These are phyloP conservation scores for Ephemerocybe angulata DNA, from an alignment of 768 basidiomycete genomes.

Conservation along the genomic window DNA sequence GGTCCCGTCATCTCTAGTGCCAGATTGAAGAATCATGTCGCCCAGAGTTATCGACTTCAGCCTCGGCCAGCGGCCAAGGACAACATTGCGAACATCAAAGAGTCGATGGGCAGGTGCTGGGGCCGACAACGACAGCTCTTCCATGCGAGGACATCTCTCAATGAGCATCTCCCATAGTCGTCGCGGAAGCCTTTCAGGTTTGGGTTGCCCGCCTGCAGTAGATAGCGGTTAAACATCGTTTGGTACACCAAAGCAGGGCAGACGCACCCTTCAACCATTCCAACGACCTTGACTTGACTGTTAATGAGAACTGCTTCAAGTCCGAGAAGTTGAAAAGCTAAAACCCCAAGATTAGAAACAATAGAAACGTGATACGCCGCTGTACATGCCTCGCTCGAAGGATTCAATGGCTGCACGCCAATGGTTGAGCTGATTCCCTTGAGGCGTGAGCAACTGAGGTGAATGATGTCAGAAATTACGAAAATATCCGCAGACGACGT, in stretches of 20 bases:
- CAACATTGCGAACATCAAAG: conserved; percentile 35
- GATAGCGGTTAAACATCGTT: conserved; percentile 1
- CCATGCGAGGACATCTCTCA: conserved; percentile 35
- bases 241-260: neutral
- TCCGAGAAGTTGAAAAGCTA: conserved; percentile 36
- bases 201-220: conserved; percentile 29
- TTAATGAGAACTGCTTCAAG: conserved; percentile 29
- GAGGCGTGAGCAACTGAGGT: conserved; percentile 31
- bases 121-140: conserved; percentile 33
- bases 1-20: conserved; percentile 19
- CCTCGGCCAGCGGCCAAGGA: conserved; percentile 34
- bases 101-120: conserved; percentile 35
- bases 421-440: conserved; percentile 32
- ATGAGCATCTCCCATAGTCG: conserved; percentile 39
- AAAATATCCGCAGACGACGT: neutral
- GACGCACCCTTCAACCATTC: conserved; percentile 32
- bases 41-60: conserved; percentile 31
- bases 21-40: conserved; percentile 25
- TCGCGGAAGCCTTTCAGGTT: conserved; percentile 33
- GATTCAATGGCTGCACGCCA: conserved; percentile 29
- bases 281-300: conserved; percentile 32
- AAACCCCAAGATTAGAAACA: conserved; percentile 2
- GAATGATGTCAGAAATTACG: conserved; percentile 10
- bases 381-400: conserved; percentile 30
- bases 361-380: neutral